phyloP scores from a whole-genome alignment of 805 yeast genomes.

The Wickerhamiella sorbophila region DNA sequence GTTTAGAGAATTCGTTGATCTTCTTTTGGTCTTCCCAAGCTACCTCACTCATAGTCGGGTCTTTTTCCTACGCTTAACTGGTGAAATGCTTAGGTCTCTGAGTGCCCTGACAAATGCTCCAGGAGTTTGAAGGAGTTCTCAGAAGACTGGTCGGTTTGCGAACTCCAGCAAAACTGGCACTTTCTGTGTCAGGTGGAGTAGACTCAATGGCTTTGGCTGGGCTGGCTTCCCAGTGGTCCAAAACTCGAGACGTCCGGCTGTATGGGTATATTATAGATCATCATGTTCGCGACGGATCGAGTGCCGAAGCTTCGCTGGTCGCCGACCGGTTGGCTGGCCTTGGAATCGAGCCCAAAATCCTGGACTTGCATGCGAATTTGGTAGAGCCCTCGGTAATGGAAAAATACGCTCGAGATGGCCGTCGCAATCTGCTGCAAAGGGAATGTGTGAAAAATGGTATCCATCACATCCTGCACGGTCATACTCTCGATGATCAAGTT shows the following conservation, averaged over 20 bases:
- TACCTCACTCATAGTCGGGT: slow-evolving; percentile 33
- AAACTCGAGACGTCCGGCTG: slow-evolving; percentile 21
- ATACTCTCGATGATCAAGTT: slow-evolving; percentile 55
- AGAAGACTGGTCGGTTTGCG: slow-evolving; percentile 8
- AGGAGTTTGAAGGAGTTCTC: slow-evolving; percentile 5
- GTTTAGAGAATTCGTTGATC: slow-evolving; percentile 77
- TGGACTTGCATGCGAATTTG: slow-evolving; percentile 19
- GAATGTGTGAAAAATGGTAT: slow-evolving; percentile 29
- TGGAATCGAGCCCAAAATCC: slow-evolving; percentile 25
- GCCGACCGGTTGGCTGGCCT: slow-evolving; percentile 15
- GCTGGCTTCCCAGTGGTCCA: slow-evolving; percentile 30
- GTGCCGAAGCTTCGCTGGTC: slow-evolving; percentile 35
- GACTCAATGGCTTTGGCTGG: slow-evolving; percentile 61
- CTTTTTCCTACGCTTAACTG: neutral
- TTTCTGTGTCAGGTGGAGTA: slow-evolving; percentile 71
- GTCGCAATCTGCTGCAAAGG: slow-evolving; percentile 34
- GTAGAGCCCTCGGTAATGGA: slow-evolving; percentile 32
- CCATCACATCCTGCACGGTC: slow-evolving; percentile 42
- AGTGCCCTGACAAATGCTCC: slow-evolving; percentile 1
- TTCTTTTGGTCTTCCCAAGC: slow-evolving; percentile 75
- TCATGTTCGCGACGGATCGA: slow-evolving; percentile 35
- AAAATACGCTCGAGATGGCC: slow-evolving; percentile 39
- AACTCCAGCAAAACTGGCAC: slow-evolving; percentile 23
- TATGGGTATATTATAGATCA: slow-evolving; percentile 57
- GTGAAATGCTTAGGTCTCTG: neutral